These are phyloP conservation scores for Dissophora ornata DNA, from an alignment of 192 early-diverging fungal species.

Conservation along the genomic window DNA sequence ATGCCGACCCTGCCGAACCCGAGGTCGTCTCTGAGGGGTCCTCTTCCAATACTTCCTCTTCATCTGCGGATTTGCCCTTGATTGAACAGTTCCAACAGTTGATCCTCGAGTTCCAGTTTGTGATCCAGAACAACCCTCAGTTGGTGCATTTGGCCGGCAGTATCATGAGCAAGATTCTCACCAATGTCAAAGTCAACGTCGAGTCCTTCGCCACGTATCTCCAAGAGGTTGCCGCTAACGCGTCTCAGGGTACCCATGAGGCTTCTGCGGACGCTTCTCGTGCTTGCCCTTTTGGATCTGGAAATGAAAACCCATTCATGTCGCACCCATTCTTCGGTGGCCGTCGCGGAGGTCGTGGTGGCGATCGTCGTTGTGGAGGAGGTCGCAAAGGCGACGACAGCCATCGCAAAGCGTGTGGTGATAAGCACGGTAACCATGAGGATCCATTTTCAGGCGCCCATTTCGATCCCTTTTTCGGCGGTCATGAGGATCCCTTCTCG, in stretches of 20 bases:
- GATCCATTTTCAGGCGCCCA: neutral
- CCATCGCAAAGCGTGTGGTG: neutral
- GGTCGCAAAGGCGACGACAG: neutral
- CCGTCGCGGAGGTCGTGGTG: neutral
- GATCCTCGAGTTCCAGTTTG: slow-evolving; percentile 46
- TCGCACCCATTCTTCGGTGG: slow-evolving; percentile 30
- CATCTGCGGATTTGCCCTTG: slow-evolving; percentile 13
- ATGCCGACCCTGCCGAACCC: slow-evolving; percentile 26
- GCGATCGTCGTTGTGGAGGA: neutral
- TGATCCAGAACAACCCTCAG: slow-evolving; percentile 52
- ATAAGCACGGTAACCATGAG: neutral
- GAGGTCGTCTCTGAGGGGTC: neutral
- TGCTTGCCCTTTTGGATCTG: slow-evolving; percentile 26
- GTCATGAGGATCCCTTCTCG: slow-evolving; percentile 22
- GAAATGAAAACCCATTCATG: slow-evolving; percentile 20
- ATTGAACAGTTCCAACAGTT: slow-evolving; percentile 48
- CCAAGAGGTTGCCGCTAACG: slow-evolving; percentile 19
- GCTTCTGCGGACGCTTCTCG: slow-evolving; percentile 17
- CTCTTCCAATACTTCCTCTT: neutral
- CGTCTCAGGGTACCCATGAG: slow-evolving; percentile 19
- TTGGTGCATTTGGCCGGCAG: slow-evolving; percentile 29
- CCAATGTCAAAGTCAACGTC: slow-evolving; percentile 47
- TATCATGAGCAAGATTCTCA: slow-evolving; percentile 45
- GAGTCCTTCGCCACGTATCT: slow-evolving; percentile 41
- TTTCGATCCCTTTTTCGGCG: neutral